Base-by-base conservation (phyloP, 208 protist genomes). In the Crithidia bombi region DNA sequence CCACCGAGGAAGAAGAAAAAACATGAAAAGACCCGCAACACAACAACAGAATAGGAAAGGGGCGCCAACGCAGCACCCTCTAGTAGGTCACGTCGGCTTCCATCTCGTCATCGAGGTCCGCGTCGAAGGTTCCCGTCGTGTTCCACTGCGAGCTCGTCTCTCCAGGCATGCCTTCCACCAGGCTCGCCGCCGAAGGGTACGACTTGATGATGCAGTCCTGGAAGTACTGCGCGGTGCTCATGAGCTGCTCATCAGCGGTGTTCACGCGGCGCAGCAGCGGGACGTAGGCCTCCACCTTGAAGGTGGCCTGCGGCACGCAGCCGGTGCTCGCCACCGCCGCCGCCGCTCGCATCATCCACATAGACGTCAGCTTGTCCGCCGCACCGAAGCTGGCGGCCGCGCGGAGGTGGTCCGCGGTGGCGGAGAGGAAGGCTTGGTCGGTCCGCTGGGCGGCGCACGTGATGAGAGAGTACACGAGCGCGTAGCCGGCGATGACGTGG, bases 91-190 rank as follows among this genome's bases (percentile, higher is more conserved):
- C 81, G 54, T 94, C 88, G 5, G 92, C 92, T n/a, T 79, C 73
- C 39, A 88, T 63, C 69, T 96, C 92, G 54, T 96, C 92, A 38
- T 96, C 92, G 7, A 96, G 79, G 67, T 96, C 92, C 5, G 92
- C 92, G 54, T 96, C 92, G 50, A 95, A 96, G 43, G 82, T 74
- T 25, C 86, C 86, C 15, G 83, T 72, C 21, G 74, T 39, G 32
- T 57, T 66, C 91, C 91, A 96, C 74, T 86, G 78, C 9, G 78
- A 58, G 80, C 87, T 94, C 44, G 43, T 64, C 30, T 88, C 87
- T n/a, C 69, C 82, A 12, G 76, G 73, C 39, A 86, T 55, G 23
- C 79, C 74, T 30, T 82, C 82, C 43, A 93, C 9, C 46, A 32
- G 33, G 19, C 36, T 62, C 0, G 69, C 74, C 26, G 64, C 50